A percentile compares a stretch with the other conserved stretches of the same genome.
phyloP scores from a whole-genome alignment of 371 early-diverging fungal species.

The Encephalitozoon hellem region DNA sequence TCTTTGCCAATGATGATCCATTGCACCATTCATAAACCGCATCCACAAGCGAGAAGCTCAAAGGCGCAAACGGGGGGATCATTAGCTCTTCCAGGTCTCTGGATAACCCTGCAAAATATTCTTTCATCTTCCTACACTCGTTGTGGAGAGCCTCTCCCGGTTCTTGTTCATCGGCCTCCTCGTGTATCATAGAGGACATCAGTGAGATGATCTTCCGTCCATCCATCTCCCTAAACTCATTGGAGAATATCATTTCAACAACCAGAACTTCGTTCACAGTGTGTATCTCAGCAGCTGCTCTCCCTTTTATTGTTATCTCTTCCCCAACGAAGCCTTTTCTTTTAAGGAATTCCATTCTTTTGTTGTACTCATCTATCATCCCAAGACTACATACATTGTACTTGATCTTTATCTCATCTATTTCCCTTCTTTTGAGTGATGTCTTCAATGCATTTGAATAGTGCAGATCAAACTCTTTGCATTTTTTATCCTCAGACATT shows the following conservation, averaged over 20 bases:
- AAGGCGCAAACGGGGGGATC: conserved; percentile 25
- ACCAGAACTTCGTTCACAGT: conserved; percentile 57
- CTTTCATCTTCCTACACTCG: conserved; percentile 17
- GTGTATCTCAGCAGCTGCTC: conserved; percentile 55
- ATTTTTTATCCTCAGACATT: conserved; percentile 6
- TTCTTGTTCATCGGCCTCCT: conserved; percentile 38
- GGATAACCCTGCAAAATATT: conserved; percentile 6
- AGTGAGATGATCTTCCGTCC: conserved; percentile 38
- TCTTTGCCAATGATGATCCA: conserved; percentile 44
- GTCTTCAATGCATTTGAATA: conserved; percentile 27
- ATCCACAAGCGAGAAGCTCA: conserved; percentile 46
- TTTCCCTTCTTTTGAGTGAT: conserved; percentile 9
- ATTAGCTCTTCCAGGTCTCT: conserved; percentile 22
- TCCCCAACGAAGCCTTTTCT: conserved; percentile 44
- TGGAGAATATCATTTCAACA: conserved; percentile 56
- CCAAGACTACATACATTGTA: conserved; percentile 29
- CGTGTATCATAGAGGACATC: conserved; percentile 51
- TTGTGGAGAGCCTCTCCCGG: conserved; percentile 24
- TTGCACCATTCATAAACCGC: conserved; percentile 56
- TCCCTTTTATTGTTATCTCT: conserved; percentile 52
- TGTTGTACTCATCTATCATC: conserved; percentile 53
- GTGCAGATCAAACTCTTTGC: conserved; percentile 42
- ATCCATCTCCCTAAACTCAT: conserved; percentile 33
- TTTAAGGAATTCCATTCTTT: conserved; percentile 50
- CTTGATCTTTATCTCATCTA: conserved; percentile 23